Evolutionary conservation across 768 basidiomycete species (phyloP), one percentile per base, ranked within the genome.

Genomic region (Gymnopilus junonius): DNA sequence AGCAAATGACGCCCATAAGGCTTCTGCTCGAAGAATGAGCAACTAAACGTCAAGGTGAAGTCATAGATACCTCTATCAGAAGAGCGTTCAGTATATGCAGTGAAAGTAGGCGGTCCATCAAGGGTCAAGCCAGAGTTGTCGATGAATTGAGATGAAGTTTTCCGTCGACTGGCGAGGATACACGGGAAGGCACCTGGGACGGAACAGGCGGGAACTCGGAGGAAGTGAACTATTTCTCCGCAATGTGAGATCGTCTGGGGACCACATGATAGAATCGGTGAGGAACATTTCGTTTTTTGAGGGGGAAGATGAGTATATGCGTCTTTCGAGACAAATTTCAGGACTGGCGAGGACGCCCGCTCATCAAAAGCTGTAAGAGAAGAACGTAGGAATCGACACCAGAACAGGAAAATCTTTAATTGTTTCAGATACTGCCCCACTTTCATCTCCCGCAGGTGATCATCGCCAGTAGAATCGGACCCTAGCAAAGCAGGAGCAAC

Each of bases 191-290:
- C 21, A 40, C 40, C 8, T 54, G 59, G 17, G 62, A 50, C 11
- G 29, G 42, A 6, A 56, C n/a, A n/a, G 66, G 63, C 8, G 66
- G 58, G 66, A 71, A 48, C 66, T 71, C 1, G 66, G 60, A n/a
- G 66, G 65, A 1, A 69, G 58, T 20, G 67, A 61, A 43, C 54
- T 58, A 21, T 15, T 27, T 42, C 50, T 31, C n/a, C n/a, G n/a
- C 27, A 32, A n/a, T 3, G 37, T 50, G 17, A 39, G 8, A 42
- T 31, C 21, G 8, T 55, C 45, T 25, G 32, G 42, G 27, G 10
- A 40, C 53, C 3, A 40, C 23, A 31, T 23, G 25, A 20, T 46
- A 57, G 4, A 25, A 27, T 31, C 21, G 27, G 2, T 17, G 61
- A 27, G 1, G 42, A 27, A 43, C 17, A 39, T 11, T 11, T 39